Conservation (phyloP, 306 rosid species). For the Castanea mollissima region DNA sequence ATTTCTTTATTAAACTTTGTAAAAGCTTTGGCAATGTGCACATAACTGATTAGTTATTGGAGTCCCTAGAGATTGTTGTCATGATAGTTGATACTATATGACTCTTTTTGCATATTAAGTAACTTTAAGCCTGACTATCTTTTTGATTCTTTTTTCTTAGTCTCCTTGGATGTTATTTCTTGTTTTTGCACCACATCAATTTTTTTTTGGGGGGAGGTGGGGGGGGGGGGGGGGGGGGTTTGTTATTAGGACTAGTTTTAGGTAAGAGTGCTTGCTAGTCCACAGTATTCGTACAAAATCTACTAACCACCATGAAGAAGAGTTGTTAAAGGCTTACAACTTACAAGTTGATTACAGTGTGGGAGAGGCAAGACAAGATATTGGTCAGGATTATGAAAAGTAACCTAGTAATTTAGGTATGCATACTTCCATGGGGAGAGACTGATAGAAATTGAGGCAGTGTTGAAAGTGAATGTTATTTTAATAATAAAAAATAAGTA, state of each 20-base stretch:
- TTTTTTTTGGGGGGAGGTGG: too few relatives aligned
- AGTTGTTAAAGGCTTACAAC: background rate
- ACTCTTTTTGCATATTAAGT: background rate
- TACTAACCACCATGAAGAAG: background rate
- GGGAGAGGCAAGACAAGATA: background rate
- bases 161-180: background rate
- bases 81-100: background rate
- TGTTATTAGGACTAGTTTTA: background rate
- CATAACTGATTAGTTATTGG: background rate
- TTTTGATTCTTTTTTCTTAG: background rate
- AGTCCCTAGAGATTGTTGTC: background rate
- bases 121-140: background rate
- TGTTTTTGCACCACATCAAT: background rate
- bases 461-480: background rate
- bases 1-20: background rate
- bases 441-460: background rate
- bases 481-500: background rate
- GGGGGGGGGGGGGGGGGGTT: background rate
- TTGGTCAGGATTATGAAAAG: background rate
- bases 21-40: background rate
- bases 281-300: background rate
- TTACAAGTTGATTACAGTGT: background rate
- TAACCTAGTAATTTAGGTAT: slow-evolving; percentile 2
- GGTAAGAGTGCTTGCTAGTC: background rate
- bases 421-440: background rate